These are phyloP conservation scores for Carex pumila DNA, from an alignment of 176 grass and related monocot species.

Conservation along the genomic window DNA sequence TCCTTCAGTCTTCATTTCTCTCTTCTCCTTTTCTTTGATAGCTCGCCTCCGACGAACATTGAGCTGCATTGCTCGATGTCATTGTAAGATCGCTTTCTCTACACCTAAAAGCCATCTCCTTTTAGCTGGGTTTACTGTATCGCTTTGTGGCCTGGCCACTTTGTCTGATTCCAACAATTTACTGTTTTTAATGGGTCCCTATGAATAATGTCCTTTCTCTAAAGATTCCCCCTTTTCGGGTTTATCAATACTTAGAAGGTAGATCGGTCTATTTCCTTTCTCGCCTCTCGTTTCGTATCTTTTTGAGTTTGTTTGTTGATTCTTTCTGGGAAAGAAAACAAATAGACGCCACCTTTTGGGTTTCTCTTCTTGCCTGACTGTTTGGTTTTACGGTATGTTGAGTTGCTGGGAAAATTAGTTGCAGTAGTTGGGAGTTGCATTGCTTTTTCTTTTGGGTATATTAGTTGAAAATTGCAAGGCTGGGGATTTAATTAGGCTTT, in stretches of 20 bases:
- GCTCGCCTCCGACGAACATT: background rate
- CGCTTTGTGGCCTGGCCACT: background rate
- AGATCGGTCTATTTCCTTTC: constrained; percentile 18
- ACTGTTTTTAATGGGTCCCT: constrained; percentile 18
- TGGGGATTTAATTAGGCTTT: background rate
- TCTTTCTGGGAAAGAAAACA: background rate
- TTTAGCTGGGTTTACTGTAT: constrained; percentile 23
- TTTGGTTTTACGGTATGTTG: background rate
- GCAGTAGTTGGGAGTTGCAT: constrained; percentile 20
- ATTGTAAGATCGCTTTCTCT: constrained; percentile 24
- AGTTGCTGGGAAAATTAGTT: constrained; percentile 21
- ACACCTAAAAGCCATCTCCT: constrained; percentile 36
- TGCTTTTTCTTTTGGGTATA: background rate
- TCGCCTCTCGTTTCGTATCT: background rate
- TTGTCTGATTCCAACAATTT: background rate
- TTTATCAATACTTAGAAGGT: constrained; percentile 4
- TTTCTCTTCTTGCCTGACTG: background rate
- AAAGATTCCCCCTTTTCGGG: constrained; percentile 20
- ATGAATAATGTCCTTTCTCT: background rate
- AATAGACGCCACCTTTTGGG: background rate
- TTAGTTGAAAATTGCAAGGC: constrained; percentile 15
- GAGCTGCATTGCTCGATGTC: background rate
- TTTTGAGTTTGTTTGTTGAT: constrained; percentile 2
- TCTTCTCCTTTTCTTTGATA: background rate
- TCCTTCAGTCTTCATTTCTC: background rate